Evolutionary conservation across 1,139 yeast genomes (phyloP).

Genomic region (Debaryomyces fabryi): DNA sequence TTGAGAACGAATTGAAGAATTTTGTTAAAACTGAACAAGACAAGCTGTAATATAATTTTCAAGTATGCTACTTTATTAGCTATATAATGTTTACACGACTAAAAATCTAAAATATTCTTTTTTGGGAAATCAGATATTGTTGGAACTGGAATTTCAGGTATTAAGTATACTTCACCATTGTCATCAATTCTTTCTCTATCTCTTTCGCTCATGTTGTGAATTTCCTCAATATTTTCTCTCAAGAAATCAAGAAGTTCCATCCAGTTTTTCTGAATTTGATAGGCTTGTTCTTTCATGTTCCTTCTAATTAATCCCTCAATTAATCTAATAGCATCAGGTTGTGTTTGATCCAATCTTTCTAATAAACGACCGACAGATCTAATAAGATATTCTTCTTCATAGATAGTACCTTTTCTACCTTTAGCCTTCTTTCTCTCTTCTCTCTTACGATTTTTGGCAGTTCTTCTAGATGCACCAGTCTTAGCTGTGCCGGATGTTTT

Average conservation of each 20-base stretch:
- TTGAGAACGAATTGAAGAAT: slow-evolving; percentile 19
- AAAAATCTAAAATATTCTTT: slow-evolving; percentile 59
- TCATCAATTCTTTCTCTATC: slow-evolving; percentile 91
- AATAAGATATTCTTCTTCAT: slow-evolving; percentile 93
- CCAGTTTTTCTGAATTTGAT: slow-evolving; percentile 74
- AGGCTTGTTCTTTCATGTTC: slow-evolving; percentile 75
- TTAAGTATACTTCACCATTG: slow-evolving; percentile 76
- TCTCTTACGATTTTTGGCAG: slow-evolving; percentile 88
- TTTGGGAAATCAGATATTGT: slow-evolving; percentile 59
- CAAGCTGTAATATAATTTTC: neutral
- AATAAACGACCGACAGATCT: slow-evolving; percentile 85
- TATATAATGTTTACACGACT: slow-evolving; percentile 9
- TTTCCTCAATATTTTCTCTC: slow-evolving; percentile 65
- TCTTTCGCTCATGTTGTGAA: slow-evolving; percentile 76
- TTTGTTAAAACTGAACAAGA: neutral
- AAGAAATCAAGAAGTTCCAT: slow-evolving; percentile 58
- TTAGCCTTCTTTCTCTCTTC: slow-evolving; percentile 96
- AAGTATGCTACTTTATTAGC: neutral
- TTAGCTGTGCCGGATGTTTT: slow-evolving; percentile 94
- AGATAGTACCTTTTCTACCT: slow-evolving; percentile 96
- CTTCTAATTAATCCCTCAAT: slow-evolving; percentile 80
- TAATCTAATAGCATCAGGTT: slow-evolving; percentile 70
- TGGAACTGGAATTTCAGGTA: slow-evolving; percentile 75
- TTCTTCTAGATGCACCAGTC: slow-evolving; percentile 92
- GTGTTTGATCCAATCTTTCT: slow-evolving; percentile 77